phyloP scores from a whole-genome alignment of 805 yeast species.

The Candida andamanensis region DNA sequence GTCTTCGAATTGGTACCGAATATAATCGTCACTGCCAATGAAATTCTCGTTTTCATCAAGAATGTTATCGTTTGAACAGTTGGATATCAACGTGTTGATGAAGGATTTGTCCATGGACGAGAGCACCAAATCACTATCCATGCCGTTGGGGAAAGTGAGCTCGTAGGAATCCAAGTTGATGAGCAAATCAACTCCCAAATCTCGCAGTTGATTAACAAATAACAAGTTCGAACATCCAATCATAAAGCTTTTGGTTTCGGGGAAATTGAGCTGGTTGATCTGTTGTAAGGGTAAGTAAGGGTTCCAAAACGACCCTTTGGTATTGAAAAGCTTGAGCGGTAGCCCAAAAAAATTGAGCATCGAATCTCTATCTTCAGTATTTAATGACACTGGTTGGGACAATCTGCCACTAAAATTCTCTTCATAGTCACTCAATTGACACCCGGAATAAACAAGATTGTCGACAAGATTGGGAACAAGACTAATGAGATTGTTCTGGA shows the following conservation, averaged over 20 bases:
- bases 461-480: constrained; percentile 76
- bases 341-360: constrained; percentile 77
- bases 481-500: constrained; percentile 79
- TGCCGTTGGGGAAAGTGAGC: constrained; percentile 38
- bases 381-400: constrained; percentile 59
- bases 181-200: constrained; percentile 60
- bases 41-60: constrained; percentile 20
- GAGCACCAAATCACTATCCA: constrained; percentile 22
- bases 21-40: constrained; percentile 67
- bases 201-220: constrained; percentile 56
- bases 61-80: constrained; percentile 42
- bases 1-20: constrained; percentile 85
- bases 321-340: constrained; percentile 80
- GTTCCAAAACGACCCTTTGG: constrained; percentile 77
- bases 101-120: constrained; percentile 62
- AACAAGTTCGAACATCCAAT: constrained; percentile 88
- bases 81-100: constrained; percentile 51
- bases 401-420: constrained; percentile 44
- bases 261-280: constrained; percentile 60
- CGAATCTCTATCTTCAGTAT: constrained; percentile 73
- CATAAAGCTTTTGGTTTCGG: constrained; percentile 57
- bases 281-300: constrained; percentile 96
- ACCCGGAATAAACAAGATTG: constrained; percentile 70
- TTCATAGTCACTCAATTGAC: constrained; percentile 57
- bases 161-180: constrained; percentile 63